phyloP scores from a whole-genome alignment of 1,284 basidiomycete genomes.

The Farysia itapuensis region DNA sequence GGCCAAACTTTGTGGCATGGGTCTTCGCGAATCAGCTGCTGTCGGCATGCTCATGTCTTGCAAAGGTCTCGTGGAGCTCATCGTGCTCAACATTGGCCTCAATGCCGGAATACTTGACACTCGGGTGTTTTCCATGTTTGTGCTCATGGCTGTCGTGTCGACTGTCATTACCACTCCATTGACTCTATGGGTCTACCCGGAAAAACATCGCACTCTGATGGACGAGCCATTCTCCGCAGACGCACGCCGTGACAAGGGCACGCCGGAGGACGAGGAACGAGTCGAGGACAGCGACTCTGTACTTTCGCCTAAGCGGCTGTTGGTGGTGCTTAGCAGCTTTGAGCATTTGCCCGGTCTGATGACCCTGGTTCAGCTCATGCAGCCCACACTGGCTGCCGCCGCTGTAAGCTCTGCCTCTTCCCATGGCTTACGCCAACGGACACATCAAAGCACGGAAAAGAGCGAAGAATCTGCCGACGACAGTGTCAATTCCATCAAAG shows the following conservation, averaged over 20 bases:
- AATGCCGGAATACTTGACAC: slow-evolving; percentile 75
- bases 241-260: slow-evolving; percentile 18
- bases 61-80: slow-evolving; percentile 76
- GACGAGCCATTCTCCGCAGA: slow-evolving; percentile 18
- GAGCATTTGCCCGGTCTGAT: slow-evolving; percentile 73
- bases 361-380: slow-evolving; percentile 64
- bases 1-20: slow-evolving; percentile 72
- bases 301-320: slow-evolving; percentile 64
- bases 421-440: slow-evolving; percentile 16
- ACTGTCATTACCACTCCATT: slow-evolving; percentile 88
- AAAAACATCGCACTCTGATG: slow-evolving; percentile 40
- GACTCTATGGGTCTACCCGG: slow-evolving; percentile 75
- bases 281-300: slow-evolving; percentile 10
- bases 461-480: slow-evolving; percentile 6
- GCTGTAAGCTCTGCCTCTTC: slow-evolving; percentile 2
- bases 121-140: slow-evolving; percentile 77
- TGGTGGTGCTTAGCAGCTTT: slow-evolving; percentile 85
- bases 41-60: slow-evolving; percentile 90
- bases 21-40: slow-evolving; percentile 75
- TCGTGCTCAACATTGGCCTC: slow-evolving; percentile 88
- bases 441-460: slow-evolving; percentile 2
- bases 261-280: slow-evolving; percentile 19
- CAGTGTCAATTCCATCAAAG: slow-evolving; percentile 20
- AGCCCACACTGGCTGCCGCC: slow-evolving; percentile 50
- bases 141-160: slow-evolving; percentile 79